A percentile compares a stretch with the other conserved stretches of the same genome.
phyloP scores from a whole-genome alignment of 306 rosid species.

The Trifolium pratense region DNA sequence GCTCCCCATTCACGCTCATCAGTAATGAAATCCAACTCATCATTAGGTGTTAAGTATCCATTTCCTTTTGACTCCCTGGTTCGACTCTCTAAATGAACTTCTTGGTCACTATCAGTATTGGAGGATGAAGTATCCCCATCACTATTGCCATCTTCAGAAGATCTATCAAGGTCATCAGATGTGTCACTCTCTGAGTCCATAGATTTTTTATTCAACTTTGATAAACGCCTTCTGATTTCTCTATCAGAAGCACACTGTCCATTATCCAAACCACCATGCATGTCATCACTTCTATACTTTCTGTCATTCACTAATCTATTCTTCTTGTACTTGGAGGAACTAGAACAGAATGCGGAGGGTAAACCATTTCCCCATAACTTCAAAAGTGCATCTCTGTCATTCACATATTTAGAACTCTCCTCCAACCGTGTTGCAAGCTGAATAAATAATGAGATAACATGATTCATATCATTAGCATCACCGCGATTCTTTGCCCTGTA shows the following conservation, averaged over 20 bases:
- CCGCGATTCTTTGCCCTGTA: conserved; percentile 85
- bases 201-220: conserved; percentile 73
- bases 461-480: conserved; percentile 80
- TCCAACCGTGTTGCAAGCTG: conserved; percentile 85
- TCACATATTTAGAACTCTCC: conserved; percentile 61
- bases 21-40: conserved; percentile 59
- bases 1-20: conserved; percentile 99
- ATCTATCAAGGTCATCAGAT: conserved; percentile 76
- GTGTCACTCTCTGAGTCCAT: conserved; percentile 90
- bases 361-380: conserved; percentile 38
- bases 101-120: conserved; percentile 73
- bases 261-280: conserved; percentile 62
- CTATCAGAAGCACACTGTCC: conserved; percentile 81
- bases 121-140: conserved; percentile 68
- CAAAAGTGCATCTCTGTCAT: conserved; percentile 38
- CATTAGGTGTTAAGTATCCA: conserved; percentile 59
- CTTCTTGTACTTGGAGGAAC: conserved; percentile 73
- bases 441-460: conserved; percentile 70
- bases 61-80: conserved; percentile 61
- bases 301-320: conserved; percentile 66
- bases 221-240: conserved; percentile 83
- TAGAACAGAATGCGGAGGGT: conserved; percentile 46
- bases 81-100: conserved; percentile 56
- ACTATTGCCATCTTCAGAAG: conserved; percentile 80
- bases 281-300: conserved; percentile 77